Evolutionary conservation across 1,139 yeast species (phyloP), one percentile per base, ranked within the genome.

Genomic region (Nakaseomyces sp.): DNA sequence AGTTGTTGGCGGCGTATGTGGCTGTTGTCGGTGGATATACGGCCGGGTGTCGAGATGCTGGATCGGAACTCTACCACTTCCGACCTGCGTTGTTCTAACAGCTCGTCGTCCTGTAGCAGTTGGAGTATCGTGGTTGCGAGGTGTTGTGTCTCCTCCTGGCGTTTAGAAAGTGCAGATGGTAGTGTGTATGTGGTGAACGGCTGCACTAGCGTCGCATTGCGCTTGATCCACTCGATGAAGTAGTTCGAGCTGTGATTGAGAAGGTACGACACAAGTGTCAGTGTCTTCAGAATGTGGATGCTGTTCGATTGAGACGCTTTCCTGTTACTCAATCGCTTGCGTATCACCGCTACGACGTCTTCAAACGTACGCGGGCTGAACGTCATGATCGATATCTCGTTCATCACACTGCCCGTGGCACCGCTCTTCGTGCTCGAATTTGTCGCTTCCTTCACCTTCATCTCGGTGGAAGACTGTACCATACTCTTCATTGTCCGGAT

Each of bases 31-130:
- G 63, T 58, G 13, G 62, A 58, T 43, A 58, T 58, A 31, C 63
- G 50, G 3, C 64, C 64, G 2, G 64, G 64, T 1, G 61, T 57
- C 1, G 63, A 58, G n/a, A 60, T 54, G 45, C 64, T 60, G 8
- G 63, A 56, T 33, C 63, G 43, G 43, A 60, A 58, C 38, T 54
- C 53, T 10, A 53, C 46, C 2, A 60, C 55, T 29, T 58, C 61
- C 24, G 45, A 47, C 33, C 63, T 48, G 29, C 56, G 47, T 40
- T 51, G 46, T 35, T 57, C 60, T 18, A 60, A 47, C 6, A 59
- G 40, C n/a, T 49, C 50, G 25, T 53, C 54, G 44, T 60, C 59
- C 16, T 49, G 47, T 20, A 59, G 44, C 16, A 54, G 37, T 17
- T 30, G 42, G 9, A 51, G 44, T 10, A 60, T 41, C 10, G 53